Base-by-base conservation (phyloP, 805 yeast species). In the Nakazawaea wyomingensis region DNA sequence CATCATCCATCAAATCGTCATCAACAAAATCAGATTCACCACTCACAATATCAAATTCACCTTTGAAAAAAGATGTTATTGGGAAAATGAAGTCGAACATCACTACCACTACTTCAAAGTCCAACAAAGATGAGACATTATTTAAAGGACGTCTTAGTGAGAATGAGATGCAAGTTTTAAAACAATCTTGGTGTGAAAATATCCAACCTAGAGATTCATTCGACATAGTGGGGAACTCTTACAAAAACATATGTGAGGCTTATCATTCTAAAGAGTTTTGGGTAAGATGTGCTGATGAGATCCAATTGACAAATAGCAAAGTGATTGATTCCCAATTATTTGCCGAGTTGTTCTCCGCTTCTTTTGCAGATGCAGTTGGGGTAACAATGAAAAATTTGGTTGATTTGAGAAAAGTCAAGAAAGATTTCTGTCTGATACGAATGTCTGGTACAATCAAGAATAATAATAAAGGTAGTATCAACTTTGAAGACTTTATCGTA, bases 211-310 rank as follows among this genome's bases (percentile, higher is more conserved):
- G 26, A 8, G 42, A 43, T 14, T 35, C 35, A 6, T 38, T 43
- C 26, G 46, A 43, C 38, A 16, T 34, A 3, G 27, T 38, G 10
- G 43, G 46, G 11, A 36, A 34, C 5, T 18, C n/a, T 11, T 38
- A 38, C 27, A 20, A 19, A 5, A 38, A 38, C 28, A 29, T 43
- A 6, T 18, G 19, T 9, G 46, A 43, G 14, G 46, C 46, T 13
- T 20, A 17, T 18, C 7, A 7, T n/a, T 27, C 39, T 8, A 16
- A n/a, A n/a, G 31, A 28, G 6, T 43, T 43, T 21, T 43, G 46
- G 46, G n/a, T 9, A 6, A 14, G 36, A 10, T 37, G 42, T 21
- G 26, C 27, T 5, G 43, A 34, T 7, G 46, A 43, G 33, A 10
- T 43, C 6, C n/a, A 20, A 34, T 31, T 43, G 46, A 24, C 38